A percentile compares a stretch with the other conserved stretches of the same genome.
These are phyloP conservation scores for Russula sp. DNA, from an alignment of 768 basidiomycete species.

Conservation along the genomic window DNA sequence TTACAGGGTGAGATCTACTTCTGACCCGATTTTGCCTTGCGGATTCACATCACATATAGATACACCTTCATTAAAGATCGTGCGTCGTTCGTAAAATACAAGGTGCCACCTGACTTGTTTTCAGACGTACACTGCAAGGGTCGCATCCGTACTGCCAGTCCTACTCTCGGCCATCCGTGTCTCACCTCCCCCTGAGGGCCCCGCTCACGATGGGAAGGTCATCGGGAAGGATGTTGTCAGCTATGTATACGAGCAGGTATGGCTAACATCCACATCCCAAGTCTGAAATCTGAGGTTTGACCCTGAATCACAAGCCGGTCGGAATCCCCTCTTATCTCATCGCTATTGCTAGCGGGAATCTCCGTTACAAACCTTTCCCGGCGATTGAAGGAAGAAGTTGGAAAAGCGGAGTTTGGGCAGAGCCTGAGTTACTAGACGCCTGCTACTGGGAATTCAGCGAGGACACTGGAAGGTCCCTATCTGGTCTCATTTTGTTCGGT, in stretches of 20 bases:
- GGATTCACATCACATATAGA: conserved; percentile 40
- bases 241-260: conserved; percentile 74
- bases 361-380: conserved; percentile 65
- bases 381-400: conserved; percentile 58
- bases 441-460: conserved; percentile 85
- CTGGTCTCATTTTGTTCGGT: neutral
- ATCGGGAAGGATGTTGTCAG: conserved; percentile 69
- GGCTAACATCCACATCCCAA: conserved; percentile 19
- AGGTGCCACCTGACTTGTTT: neutral
- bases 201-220: conserved; percentile 63
- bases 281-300: neutral
- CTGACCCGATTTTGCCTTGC: neutral
- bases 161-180: conserved; percentile 79
- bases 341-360: conserved; percentile 83
- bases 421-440: conserved; percentile 72
- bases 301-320: conserved; percentile 47
- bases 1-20: conserved; percentile 55
- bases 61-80: conserved; percentile 82
- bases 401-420: conserved; percentile 86
- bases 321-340: conserved; percentile 90
- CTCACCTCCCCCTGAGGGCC: conserved; percentile 67
- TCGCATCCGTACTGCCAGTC: conserved; percentile 74
- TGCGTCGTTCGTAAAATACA: conserved; percentile 30
- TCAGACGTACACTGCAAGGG: conserved; percentile 79
- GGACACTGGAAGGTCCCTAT: conserved; percentile 67